These are phyloP conservation scores for Geotrichum candidum DNA, from an alignment of 1,139 yeast genomes.

Conservation along the genomic window DNA sequence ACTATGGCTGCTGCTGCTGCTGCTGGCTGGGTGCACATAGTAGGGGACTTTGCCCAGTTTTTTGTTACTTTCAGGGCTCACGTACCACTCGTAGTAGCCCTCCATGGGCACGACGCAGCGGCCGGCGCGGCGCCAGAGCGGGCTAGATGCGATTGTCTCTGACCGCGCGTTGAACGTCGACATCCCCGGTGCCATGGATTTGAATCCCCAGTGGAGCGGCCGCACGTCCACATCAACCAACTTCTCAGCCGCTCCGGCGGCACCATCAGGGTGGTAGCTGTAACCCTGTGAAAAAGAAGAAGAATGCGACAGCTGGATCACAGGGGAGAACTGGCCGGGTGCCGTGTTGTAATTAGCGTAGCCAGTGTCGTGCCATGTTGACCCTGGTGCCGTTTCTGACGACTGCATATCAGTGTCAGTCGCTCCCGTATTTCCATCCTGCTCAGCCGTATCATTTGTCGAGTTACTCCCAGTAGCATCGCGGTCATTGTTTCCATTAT, in stretches of 20 bases:
- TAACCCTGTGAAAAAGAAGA: background rate
- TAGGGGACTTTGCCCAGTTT: slow-evolving; percentile 48
- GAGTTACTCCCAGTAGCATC: no score
- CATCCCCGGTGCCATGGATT: background rate
- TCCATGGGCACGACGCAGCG: slow-evolving; percentile 69
- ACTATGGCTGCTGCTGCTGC: slow-evolving; percentile 25
- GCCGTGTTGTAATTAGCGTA: slow-evolving; percentile 15
- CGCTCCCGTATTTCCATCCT: background rate
- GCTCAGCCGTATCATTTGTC: background rate
- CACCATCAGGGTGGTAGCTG: background rate
- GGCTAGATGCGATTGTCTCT: slow-evolving; percentile 28
- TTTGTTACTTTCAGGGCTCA: slow-evolving; percentile 12
- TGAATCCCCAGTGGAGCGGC: background rate
- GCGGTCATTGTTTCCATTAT: background rate
- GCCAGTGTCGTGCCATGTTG: background rate
- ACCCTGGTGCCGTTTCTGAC: background rate
- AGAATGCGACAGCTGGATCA: background rate
- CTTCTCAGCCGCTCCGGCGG: background rate
- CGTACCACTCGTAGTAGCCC: slow-evolving; percentile 84
- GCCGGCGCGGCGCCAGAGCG: slow-evolving; percentile 31
- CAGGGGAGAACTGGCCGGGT: slow-evolving; percentile 12
- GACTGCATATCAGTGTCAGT: background rate
- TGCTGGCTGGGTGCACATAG: slow-evolving; percentile 51
- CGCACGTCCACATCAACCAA: background rate
- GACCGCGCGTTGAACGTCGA: slow-evolving; percentile 34